Base-by-base conservation (phyloP, 2,329 filamentous ascomycete species). In the Ilyonectria mors-panacis region DNA sequence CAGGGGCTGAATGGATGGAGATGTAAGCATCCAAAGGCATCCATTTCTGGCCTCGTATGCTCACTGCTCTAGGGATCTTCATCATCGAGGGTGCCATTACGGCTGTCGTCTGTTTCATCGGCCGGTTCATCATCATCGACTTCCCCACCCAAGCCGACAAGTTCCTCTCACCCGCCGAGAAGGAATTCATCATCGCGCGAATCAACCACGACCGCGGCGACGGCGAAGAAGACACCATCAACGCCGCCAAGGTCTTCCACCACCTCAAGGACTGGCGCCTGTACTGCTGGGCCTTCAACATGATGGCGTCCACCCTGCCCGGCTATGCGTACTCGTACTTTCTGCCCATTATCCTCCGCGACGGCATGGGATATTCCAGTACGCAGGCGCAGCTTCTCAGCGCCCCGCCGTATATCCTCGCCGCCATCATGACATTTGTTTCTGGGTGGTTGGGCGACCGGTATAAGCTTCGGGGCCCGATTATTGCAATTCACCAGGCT, bases 21-120 rank as follows among this genome's bases (percentile, higher is more conserved):
- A 57, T 62, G 63, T 63, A 59, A 21, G 59, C 9, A 23, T 8
- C 19, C 19, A 4, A 19, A 59, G 7, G 28, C 2, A 15, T 8
- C 1, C 13, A 17, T 19, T 15, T 23, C 7, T 33, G 10, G 3
- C 6, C 7, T 48, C 15, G 5, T 4, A 12, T 13, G 9, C 45
- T 53, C 4, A 53, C n/a, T 0, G 5, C 4, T 37, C 19, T 44
- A 63, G 64, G 65, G 65, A 65, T 67, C 4, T 67, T 65, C n/a
- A 64, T 67, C 19, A 57, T 67, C 9, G 65, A 67, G 42, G 65
- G 61, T 6, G 57, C 56, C 19, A 59, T 65, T 39, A 67, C 65
- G 2, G 44, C 45, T 2, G 60, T 19, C n/a, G 33, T 67, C 7
- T 59, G 55, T 12, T n/a, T 67, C 17, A 17, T 57, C 15, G 44